phyloP scores from a whole-genome alignment of 352 stramenopile species.

The Lagenidium sp. region DNA sequence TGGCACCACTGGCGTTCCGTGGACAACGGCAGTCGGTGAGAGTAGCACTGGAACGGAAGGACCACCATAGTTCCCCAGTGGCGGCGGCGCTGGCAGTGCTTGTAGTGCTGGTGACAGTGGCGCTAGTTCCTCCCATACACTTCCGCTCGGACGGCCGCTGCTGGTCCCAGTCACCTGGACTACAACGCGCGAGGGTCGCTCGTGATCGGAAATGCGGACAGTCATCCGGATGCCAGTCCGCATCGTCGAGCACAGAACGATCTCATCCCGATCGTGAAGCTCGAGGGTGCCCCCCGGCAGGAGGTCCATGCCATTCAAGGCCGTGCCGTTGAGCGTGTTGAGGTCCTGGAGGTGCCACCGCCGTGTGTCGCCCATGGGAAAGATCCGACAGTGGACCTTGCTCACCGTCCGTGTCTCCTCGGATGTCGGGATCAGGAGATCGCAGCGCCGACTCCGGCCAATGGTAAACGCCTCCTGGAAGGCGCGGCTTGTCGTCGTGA shows the following conservation, averaged over 20 bases:
- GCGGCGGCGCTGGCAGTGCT: too few species aligned
- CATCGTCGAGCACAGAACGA: conserved; percentile 61
- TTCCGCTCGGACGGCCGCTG: too few species aligned
- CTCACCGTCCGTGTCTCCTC: conserved; percentile 71
- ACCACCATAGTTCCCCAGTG: too few species aligned
- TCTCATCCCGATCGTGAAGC: conserved; percentile 55
- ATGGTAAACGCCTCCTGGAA: conserved; percentile 59
- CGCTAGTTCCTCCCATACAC: too few species aligned
- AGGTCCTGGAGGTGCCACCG: conserved; percentile 77
- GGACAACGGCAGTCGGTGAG: too few species aligned
- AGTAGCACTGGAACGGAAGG: too few species aligned
- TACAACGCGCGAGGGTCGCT: conserved; percentile 28
- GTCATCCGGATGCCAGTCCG: conserved; percentile 44
- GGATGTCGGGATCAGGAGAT: conserved; percentile 58
- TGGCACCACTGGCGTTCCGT: too few species aligned
- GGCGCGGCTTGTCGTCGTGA: not conserved
- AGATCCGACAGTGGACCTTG: conserved; percentile 58
- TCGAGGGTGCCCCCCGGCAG: conserved; percentile 38
- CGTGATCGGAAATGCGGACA: conserved; percentile 34
- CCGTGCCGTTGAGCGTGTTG: conserved; percentile 73
- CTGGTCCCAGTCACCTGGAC: conserved; percentile 17
- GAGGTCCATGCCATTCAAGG: conserved; percentile 60
- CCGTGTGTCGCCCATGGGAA: conserved; percentile 16
- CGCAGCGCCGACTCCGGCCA: conserved; percentile 55
- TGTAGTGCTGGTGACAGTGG: too few species aligned